Conservation (phyloP, 108 stramenopile genomes). For the Nitzschia sp. region DNA sequence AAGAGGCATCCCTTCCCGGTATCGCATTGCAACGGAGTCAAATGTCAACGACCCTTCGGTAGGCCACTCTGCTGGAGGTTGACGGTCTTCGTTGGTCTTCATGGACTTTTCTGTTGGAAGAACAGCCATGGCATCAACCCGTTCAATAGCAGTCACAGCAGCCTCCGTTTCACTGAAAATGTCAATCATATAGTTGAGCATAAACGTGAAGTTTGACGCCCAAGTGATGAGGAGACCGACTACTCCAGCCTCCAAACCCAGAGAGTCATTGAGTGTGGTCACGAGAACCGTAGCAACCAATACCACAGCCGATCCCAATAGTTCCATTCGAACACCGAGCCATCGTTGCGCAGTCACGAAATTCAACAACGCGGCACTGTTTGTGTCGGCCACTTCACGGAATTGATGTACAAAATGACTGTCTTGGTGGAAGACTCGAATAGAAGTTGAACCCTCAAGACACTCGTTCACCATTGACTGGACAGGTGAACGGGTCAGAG, state of each 20-base stretch:
- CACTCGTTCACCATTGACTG: constrained; percentile 80
- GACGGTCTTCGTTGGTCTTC: constrained; percentile 29
- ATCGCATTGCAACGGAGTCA: constrained; percentile 67
- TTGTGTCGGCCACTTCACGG: constrained; percentile 44
- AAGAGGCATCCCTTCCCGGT: constrained; percentile 68
- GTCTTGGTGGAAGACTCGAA: constrained; percentile 64
- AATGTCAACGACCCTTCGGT: constrained; percentile 58
- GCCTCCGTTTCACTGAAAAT: constrained; percentile 75
- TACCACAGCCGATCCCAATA: constrained; percentile 73
- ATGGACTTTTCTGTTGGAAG: constrained; percentile 58
- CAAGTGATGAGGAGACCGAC: constrained; percentile 79
- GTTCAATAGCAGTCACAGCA: constrained; percentile 78
- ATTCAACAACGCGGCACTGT: constrained; percentile 69
- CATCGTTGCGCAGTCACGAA: constrained; percentile 82
- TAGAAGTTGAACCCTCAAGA: constrained; percentile 78
- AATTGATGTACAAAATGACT: constrained; percentile 58
- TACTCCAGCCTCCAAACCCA: constrained; percentile 60
- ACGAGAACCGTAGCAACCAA: constrained; percentile 59
- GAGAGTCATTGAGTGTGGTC: constrained; percentile 53
- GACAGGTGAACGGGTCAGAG: constrained; percentile 65
- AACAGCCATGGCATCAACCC: constrained; percentile 71
- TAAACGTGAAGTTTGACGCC: constrained; percentile 76
- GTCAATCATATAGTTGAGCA: constrained; percentile 73
- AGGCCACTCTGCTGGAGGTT: constrained; percentile 56
- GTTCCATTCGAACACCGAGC: constrained; percentile 82